Evolutionary conservation across 345 rosid genomes (phyloP), one percentile per base, ranked within the genome.

Genomic region (Anacardium occidentale): DNA sequence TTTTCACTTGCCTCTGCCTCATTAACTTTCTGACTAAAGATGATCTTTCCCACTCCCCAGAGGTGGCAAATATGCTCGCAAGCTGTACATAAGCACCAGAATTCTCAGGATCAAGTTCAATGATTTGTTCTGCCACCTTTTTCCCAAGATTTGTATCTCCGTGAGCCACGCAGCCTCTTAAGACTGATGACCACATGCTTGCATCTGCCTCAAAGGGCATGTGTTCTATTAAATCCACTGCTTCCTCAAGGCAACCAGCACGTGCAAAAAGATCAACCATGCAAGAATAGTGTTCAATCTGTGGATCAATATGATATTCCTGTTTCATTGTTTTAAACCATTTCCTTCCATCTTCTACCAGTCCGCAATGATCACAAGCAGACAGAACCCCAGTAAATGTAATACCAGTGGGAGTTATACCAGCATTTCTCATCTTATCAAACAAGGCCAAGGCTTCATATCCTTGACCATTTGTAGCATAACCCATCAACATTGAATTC

Each of bases 401-500:
- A 50, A 84, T 76, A 60, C 53, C 59, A 22, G 81, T 84, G 44
- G 89, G 97, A 56, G 64, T 76, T 20, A 87, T n/a, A 47, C 92
- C 83, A 61, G 87, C 75, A 77, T 75, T 62, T 70, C 73, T 88
- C 97, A 91, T 90, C 87, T 91, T 76, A 53, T 85, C 63, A 70
- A 93, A 93, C 83, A 93, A 73, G 55, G 68, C 56, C 47, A 91
- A 79, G 50, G 89, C 89, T 81, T 88, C 83, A 12, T 70, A 61
- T 68, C 97, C 98, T 67, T 78, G 67, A 59, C 98, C 98, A 68
- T 93, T 91, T 4, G 86, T 83, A 70, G 98, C 96, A 78, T 90
- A 93, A 44, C 98, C 97, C 83, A 84, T 85, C 77, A 93, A 74
- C 94, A 93, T 90, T 58, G 96, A 80, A 76, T 88, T 93, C 96